phyloP scores from a whole-genome alignment of 805 yeast genomes.

The Candida stauntonica region DNA sequence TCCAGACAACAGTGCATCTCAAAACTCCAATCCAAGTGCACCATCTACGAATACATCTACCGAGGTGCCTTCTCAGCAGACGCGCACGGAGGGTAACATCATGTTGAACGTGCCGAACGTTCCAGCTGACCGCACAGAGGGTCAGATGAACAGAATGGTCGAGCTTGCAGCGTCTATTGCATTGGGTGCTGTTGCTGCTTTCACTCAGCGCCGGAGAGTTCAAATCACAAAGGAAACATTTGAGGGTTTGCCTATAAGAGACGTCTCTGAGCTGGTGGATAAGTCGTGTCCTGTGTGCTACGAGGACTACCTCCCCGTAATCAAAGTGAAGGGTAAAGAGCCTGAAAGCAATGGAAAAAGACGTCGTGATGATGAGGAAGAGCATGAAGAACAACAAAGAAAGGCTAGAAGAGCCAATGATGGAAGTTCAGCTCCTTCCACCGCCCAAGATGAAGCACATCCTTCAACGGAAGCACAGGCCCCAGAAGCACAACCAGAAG shows the following conservation, averaged over 20 bases:
- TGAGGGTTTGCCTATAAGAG: constrained; percentile 41
- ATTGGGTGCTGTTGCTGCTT: constrained; percentile 52
- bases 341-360: constrained; percentile 22
- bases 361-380: constrained; percentile 21
- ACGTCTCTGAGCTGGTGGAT: constrained; percentile 30
- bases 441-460: no score
- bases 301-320: constrained; percentile 36
- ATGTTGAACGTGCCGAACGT: constrained; percentile 66
- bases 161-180: constrained; percentile 69
- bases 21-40: neutral
- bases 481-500: no score
- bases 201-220: constrained; percentile 35
- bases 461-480: no score
- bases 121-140: constrained; percentile 53
- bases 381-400: constrained; percentile 10
- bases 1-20: neutral
- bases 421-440: no score
- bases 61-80: neutral
- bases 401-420: neutral
- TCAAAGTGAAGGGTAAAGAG: constrained; percentile 16
- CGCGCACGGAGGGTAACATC: constrained; percentile 47
- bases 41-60: neutral
- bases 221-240: constrained; percentile 48
- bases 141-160: constrained; percentile 51
- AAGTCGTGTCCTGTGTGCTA: constrained; percentile 61